Base-by-base conservation (phyloP, 202 grass and related monocot species). In the Schoenoplectus triqueter region DNA sequence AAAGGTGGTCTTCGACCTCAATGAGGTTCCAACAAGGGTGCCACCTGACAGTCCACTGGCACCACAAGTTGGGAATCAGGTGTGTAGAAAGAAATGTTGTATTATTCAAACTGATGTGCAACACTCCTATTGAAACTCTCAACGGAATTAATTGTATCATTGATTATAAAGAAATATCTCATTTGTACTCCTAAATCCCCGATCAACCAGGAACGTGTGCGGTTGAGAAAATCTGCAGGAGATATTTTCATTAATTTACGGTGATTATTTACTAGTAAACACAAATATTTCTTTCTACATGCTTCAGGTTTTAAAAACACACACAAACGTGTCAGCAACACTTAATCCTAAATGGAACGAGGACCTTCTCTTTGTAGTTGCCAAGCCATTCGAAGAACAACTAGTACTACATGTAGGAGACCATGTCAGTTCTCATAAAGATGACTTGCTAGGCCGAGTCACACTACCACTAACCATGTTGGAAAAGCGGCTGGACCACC, bases 321-420 rank as follows among this genome's bases (percentile, higher is more conserved):
- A 86, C 5, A 86, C 60, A 2, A 86, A 64, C 8, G 0, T 89
- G 0, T 84, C 93, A 5, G n/a, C 84, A 5, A 73, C 88, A 49
- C 85, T 90, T 4, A 98, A 88, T 86, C 95, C 93, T 42, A 86
- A 89, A 42, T 98, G 95, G 95, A 95, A 98, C 78, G 93, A 98
- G 83, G 95, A 98, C 86, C 85, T 98, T 44, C 50, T 95, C 0
- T 95, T 98, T 88, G 95, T 98, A 49, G 95, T 90, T 10, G 95
- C 93, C 15, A 91, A 95, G 65, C 93, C 95, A 65, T 98, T 98
- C 67, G 95, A 98, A 88, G 95, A 98, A 88, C 95, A 92, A 85
- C 87, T 98, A 9, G 84, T 95, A n/a, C 71, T 98, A 2, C 86
- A 84, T 2, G 88, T 98, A 7, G 93, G 94, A 87, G 95, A 98